A percentile compares a stretch with the other conserved stretches of the same genome.
phyloP scores from a whole-genome alignment of 2,329 filamentous ascomycete genomes.

The Hymenoscyphus fraxineus region DNA sequence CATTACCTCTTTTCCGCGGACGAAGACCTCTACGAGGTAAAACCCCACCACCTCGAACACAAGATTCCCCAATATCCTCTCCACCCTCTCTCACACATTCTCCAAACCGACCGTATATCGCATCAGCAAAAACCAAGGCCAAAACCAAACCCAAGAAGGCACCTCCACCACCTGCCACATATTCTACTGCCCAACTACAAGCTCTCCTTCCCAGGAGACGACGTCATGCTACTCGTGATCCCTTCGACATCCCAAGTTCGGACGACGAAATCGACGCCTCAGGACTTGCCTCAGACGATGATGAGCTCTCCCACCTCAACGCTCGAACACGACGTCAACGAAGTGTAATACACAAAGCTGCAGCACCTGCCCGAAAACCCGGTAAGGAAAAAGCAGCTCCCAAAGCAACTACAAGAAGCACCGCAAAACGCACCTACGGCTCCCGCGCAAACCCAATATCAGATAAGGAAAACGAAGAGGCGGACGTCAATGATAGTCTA shows the following conservation, averaged over 20 bases:
- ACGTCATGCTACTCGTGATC: conserved; percentile 30
- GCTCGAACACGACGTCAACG: conserved; percentile 36
- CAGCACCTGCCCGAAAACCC: conserved; percentile 27
- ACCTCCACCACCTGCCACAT: conserved; percentile 25
- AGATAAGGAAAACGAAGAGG: conserved; percentile 55
- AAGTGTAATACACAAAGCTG: conserved; percentile 20
- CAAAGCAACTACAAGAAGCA: conserved; percentile 19
- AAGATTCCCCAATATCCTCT: conserved; percentile 45
- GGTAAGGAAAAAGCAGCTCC: conserved; percentile 26
- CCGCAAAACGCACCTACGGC: conserved; percentile 46
- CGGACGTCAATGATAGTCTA: conserved; percentile 39
- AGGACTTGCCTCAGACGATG: conserved; percentile 49
- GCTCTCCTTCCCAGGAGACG: conserved; percentile 36
- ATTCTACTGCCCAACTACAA: conserved; percentile 38
- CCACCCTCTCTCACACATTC: conserved; percentile 65
- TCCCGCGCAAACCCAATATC: conserved; percentile 37
- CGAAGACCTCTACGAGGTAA: conserved; percentile 25
- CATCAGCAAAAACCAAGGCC: neutral
- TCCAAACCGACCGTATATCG: conserved; percentile 43
- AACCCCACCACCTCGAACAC: conserved; percentile 28
- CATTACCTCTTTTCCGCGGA: conserved; percentile 22
- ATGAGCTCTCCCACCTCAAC: conserved; percentile 50
- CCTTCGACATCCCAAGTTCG: conserved; percentile 42
- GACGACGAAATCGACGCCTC: conserved; percentile 46
- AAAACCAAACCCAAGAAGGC: conserved; percentile 21